Percentiles rank a stretch among this genome's conserved stretches.
Evolutionary conservation across 768 basidiomycete genomes (phyloP).

Genomic region (Multifurca ochricompacta): DNA sequence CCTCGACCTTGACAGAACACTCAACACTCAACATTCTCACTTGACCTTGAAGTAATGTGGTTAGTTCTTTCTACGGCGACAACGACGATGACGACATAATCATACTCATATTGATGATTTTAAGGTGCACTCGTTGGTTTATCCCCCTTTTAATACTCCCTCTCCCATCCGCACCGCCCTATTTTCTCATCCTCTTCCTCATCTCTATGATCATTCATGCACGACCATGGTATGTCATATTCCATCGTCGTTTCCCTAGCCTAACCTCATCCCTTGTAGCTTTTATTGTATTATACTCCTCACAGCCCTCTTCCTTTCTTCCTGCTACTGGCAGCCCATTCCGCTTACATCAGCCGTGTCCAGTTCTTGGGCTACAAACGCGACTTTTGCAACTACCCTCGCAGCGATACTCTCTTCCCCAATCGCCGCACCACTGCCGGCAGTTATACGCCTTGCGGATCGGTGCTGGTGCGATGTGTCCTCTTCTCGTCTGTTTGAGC

Average conservation of each 20-base stretch:
- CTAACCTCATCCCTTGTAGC: slow-evolving; percentile 31
- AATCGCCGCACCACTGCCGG: slow-evolving; percentile 38
- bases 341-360: slow-evolving; percentile 55
- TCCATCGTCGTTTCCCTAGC: neutral
- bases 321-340: slow-evolving; percentile 86
- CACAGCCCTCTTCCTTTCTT: slow-evolving; percentile 74
- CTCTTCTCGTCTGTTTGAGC: slow-evolving; percentile 56
- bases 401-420: slow-evolving; percentile 33
- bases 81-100: neutral
- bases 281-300: slow-evolving; percentile 85
- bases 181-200: slow-evolving; percentile 69
- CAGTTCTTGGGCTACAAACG: slow-evolving; percentile 62
- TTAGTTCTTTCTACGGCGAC: too few species aligned
- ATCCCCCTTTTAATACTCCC: slow-evolving; percentile 70
- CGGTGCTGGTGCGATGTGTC: slow-evolving; percentile 85
- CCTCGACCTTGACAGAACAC: too few species aligned
- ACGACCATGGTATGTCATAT: slow-evolving; percentile 62
- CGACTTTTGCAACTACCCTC: slow-evolving; percentile 64
- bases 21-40: too few species aligned
- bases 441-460: slow-evolving; percentile 59
- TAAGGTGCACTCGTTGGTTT: slow-evolving; percentile 83
- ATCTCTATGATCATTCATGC: slow-evolving; percentile 74
- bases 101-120: neutral
- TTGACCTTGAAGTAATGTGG: too few species aligned
- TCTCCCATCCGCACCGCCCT: slow-evolving; percentile 72